Evolutionary conservation across 768 basidiomycete genomes (phyloP).

Genomic region (Tylopilus intermedius): DNA sequence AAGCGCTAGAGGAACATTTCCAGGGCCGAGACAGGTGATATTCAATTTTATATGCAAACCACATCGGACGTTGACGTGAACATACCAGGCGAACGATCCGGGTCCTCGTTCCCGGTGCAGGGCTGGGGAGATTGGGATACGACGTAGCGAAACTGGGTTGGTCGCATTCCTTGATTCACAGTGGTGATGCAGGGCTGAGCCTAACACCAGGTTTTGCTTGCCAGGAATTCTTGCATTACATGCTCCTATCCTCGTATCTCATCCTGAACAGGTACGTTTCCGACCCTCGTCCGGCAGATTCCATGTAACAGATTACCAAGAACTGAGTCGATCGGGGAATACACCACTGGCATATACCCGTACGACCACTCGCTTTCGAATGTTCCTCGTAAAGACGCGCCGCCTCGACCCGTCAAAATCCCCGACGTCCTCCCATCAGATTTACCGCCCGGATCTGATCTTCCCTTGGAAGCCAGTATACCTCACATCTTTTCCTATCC

Average conservation of each 20-base stretch:
- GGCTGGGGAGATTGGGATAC: slow-evolving; percentile 82
- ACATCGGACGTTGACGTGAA: not conserved
- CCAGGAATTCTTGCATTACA: slow-evolving; percentile 94
- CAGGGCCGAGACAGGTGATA: slow-evolving; percentile 44
- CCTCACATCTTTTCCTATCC: not conserved
- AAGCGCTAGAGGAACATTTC: slow-evolving; percentile 65
- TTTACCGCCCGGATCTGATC: slow-evolving; percentile 59
- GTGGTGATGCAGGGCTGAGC: not conserved
- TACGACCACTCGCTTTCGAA: slow-evolving; percentile 94
- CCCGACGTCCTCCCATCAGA: slow-evolving; percentile 82
- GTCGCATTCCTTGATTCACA: slow-evolving; percentile 8
- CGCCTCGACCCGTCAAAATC: slow-evolving; percentile 65
- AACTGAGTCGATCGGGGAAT: slow-evolving; percentile 59
- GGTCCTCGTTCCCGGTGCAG: slow-evolving; percentile 87
- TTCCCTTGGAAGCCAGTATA: slow-evolving; percentile 82
- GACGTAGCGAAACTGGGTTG: slow-evolving; percentile 80
- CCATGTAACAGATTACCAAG: slow-evolving; percentile 28
- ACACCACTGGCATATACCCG: slow-evolving; percentile 65
- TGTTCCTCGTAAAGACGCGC: slow-evolving; percentile 47
- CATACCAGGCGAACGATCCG: slow-evolving; percentile 45
- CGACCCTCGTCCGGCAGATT: not conserved
- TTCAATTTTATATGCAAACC: not conserved
- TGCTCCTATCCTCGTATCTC: slow-evolving; percentile 86
- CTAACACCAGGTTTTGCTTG: slow-evolving; percentile 67
- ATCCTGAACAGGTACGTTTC: slow-evolving; percentile 73